Conservation (phyloP, 352 stramenopile species). For the Phytophthora agathidicida region DNA sequence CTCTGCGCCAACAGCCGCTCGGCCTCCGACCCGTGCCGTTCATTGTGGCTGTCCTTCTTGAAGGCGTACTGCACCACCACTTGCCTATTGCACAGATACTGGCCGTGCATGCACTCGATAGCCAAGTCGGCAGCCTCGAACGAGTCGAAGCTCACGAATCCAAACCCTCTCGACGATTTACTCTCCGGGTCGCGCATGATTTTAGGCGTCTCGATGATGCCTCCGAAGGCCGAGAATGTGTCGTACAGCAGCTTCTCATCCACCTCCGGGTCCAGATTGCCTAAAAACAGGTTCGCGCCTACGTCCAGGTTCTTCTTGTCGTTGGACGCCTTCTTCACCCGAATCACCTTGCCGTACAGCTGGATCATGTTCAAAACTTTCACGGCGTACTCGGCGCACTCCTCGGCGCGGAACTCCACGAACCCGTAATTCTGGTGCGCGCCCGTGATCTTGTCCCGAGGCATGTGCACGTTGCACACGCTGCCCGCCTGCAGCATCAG, state of each 20-base stretch:
- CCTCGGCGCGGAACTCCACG: conserved; percentile 97
- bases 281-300: conserved; percentile 99
- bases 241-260: conserved; percentile 99
- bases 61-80: conserved; percentile 99
- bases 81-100: conserved; percentile 98
- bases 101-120: conserved; percentile 99
- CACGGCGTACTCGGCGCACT: conserved; percentile 98
- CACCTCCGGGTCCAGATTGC: conserved; percentile 96
- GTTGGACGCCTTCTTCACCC: conserved; percentile 96
- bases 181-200: conserved; percentile 95
- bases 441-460: conserved; percentile 97
- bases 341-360: conserved; percentile 96
- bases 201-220: conserved; percentile 96
- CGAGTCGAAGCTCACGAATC: conserved; percentile 97
- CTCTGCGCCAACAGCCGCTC: conserved; percentile 85
- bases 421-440: conserved; percentile 98
- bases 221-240: conserved; percentile 99
- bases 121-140: conserved; percentile 98
- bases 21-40: conserved; percentile 92
- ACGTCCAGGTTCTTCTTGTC: conserved; percentile 97
- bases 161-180: conserved; percentile 94
- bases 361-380: conserved; percentile 99
- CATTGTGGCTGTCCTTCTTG: conserved; percentile 96
- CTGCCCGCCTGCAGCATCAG: conserved; percentile 94
- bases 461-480: conserved; percentile 99